Conservation (phyloP, 108 stramenopile genomes). For the Chaetoceros muelleri region DNA sequence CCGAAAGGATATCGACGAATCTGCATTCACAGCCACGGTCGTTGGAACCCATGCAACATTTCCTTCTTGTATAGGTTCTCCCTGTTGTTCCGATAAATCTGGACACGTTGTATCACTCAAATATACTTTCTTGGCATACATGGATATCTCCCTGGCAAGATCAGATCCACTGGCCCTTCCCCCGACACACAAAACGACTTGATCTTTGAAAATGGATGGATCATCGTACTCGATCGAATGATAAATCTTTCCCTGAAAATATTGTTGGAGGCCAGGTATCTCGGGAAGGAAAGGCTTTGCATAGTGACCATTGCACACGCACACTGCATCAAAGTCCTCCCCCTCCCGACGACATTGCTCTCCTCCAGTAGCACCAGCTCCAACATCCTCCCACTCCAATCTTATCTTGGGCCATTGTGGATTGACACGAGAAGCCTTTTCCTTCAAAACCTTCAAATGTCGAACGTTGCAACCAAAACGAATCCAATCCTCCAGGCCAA, state of each 20-base stretch:
- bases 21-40: conserved; percentile 33
- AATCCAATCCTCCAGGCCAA: conserved; percentile 36
- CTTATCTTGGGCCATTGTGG: conserved; percentile 35
- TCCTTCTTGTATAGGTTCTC: conserved; percentile 19
- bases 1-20: conserved; percentile 41
- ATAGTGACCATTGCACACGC: conserved; percentile 90
- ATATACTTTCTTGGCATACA: conserved; percentile 55
- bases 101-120: conserved; percentile 54
- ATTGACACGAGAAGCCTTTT: too few relatives aligned
- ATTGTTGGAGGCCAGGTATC: conserved; percentile 38
- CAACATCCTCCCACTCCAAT: conserved; percentile 18
- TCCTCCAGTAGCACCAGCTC: conserved; percentile 4
- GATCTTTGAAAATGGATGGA: conserved; percentile 36
- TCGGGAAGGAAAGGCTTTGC: conserved; percentile 42
- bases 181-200: conserved; percentile 82
- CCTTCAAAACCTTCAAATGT: conserved; percentile 34
- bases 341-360: conserved; percentile 14
- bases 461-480: conserved; percentile 34
- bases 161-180: conserved; percentile 82
- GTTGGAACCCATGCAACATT: conserved; percentile 54
- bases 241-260: conserved; percentile 39
- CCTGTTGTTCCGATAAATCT: conserved; percentile 8
- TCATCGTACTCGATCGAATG: conserved; percentile 84
- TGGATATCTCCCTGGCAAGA: conserved; percentile 76
- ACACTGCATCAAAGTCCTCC: conserved; percentile 74